A percentile compares a stretch with the other conserved stretches of the same genome.
phyloP scores from a whole-genome alignment of 768 basidiomycete genomes.

The Mycena belliarum region DNA sequence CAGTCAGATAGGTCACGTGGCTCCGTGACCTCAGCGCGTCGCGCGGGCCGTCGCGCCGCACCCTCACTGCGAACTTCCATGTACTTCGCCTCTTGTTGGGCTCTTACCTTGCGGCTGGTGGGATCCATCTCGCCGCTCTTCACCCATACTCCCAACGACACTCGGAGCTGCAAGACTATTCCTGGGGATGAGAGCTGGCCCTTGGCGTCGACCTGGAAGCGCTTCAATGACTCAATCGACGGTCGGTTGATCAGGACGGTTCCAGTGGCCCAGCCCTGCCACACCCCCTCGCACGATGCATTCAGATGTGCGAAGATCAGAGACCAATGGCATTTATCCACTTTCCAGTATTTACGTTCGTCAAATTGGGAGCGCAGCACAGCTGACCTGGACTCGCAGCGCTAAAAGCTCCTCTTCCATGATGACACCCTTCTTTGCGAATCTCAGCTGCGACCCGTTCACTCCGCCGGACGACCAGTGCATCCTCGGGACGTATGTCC shows the following conservation, averaged over 20 bases:
- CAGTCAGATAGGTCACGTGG: no score
- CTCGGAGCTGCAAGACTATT: slow-evolving; percentile 4
- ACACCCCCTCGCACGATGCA: slow-evolving; percentile 1
- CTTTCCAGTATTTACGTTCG: not conserved
- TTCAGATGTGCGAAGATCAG: not conserved
- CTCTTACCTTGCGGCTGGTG: not conserved
- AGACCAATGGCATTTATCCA: not conserved
- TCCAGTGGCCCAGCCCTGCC: slow-evolving; percentile 10
- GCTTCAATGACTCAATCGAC: not conserved
- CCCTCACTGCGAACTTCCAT: slow-evolving; percentile 12
- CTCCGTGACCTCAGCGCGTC: no score
- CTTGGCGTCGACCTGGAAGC: not conserved
- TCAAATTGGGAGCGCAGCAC: no score
- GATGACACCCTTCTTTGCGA: slow-evolving; percentile 22
- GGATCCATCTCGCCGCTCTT: not conserved
- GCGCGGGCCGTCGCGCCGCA: no score
- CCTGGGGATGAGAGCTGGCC: slow-evolving; percentile 2
- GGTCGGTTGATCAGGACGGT: slow-evolving; percentile 10
- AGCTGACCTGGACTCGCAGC: not conserved
- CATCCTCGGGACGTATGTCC: slow-evolving; percentile 20
- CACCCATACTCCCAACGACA: not conserved
- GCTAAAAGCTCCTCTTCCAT: slow-evolving; percentile 20
- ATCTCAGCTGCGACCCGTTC: slow-evolving; percentile 27
- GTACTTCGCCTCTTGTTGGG: not conserved
- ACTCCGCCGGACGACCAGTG: slow-evolving; percentile 10